Evolutionary conservation across 352 stramenopile genomes (phyloP).

Genomic region (Plasmopara halstedii): DNA sequence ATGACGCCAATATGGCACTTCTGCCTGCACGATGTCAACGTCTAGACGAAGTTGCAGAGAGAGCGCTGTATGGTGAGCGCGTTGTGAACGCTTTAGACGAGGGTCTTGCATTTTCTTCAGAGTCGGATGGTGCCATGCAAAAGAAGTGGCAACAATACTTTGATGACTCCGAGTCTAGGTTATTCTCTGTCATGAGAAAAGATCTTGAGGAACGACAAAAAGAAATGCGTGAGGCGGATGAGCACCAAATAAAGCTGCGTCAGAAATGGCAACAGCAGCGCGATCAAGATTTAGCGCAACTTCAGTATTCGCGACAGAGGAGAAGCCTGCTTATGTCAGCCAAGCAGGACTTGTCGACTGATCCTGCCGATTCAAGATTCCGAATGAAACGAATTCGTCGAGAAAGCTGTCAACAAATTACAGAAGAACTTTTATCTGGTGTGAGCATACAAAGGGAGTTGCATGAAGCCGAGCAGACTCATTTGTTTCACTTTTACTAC

Average conservation of each 20-base stretch:
- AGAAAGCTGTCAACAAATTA: slow-evolving; percentile 44
- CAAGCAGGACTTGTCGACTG: neutral
- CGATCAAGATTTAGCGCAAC: slow-evolving; percentile 31
- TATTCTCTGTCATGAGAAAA: slow-evolving; percentile 48
- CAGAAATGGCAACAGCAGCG: slow-evolving; percentile 62
- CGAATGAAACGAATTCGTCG: slow-evolving; percentile 37
- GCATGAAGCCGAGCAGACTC: slow-evolving; percentile 7
- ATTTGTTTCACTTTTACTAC: slow-evolving; percentile 63
- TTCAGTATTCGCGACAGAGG: slow-evolving; percentile 23
- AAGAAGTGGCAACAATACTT: slow-evolving; percentile 62
- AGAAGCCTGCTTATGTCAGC: slow-evolving; percentile 4
- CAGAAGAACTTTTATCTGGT: slow-evolving; percentile 45
- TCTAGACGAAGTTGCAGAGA: slow-evolving; percentile 30
- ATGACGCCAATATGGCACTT: neutral
- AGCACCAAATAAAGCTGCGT: slow-evolving; percentile 42
- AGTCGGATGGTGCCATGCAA: slow-evolving; percentile 40
- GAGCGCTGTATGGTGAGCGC: slow-evolving; percentile 35
- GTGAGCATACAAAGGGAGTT: slow-evolving; percentile 28
- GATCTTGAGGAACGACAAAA: slow-evolving; percentile 35
- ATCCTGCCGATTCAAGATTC: slow-evolving; percentile 27
- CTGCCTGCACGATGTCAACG: slow-evolving; percentile 1
- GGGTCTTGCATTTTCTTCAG: slow-evolving; percentile 40
- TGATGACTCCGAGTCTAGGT: slow-evolving; percentile 33
- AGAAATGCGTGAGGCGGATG: slow-evolving; percentile 34
- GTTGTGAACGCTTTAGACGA: slow-evolving; percentile 27